Conservation (phyloP, 768 basidiomycete species). For the Boletus barrowsii region DNA sequence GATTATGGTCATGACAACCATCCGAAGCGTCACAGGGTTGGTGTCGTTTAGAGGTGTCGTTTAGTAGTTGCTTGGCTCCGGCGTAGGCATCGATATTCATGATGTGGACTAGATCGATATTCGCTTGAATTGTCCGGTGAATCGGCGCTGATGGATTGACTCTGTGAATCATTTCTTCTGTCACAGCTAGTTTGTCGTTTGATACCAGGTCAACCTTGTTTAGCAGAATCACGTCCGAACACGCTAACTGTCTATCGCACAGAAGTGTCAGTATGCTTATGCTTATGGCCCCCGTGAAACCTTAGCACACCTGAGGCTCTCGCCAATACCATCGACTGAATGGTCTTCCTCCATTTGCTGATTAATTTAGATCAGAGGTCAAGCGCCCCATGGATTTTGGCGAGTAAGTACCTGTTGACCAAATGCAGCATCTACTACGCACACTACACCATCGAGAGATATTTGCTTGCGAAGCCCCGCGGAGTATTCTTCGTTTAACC, state of each 20-base stretch:
- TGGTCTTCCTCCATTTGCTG: conserved; percentile 88
- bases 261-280: not conserved
- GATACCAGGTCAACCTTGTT: conserved; percentile 86
- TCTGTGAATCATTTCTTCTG: conserved; percentile 60
- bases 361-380: conserved; percentile 1
- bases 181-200: conserved; percentile 39
- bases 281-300: not conserved
- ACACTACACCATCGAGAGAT: conserved; percentile 83
- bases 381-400: conserved; percentile 32
- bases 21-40: conserved; percentile 32
- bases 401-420: conserved; percentile 49
- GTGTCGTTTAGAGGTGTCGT: conserved; percentile 25
- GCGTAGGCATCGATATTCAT: conserved; percentile 82
- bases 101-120: conserved; percentile 72
- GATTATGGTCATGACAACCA: conserved; percentile 30
- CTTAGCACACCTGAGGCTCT: conserved; percentile 68
- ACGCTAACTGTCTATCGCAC: conserved; percentile 80
- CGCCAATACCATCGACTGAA: conserved; percentile 61
- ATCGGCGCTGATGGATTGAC: conserved; percentile 82
- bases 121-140: conserved; percentile 64
- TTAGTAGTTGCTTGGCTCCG: conserved; percentile 36
- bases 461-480: conserved; percentile 68
- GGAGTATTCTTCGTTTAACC: conserved; percentile 82
- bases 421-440: conserved; percentile 88
- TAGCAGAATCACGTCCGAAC: conserved; percentile 85